phyloP scores from a whole-genome alignment of 2,329 filamentous ascomycete species.

The Alternaria rosae region DNA sequence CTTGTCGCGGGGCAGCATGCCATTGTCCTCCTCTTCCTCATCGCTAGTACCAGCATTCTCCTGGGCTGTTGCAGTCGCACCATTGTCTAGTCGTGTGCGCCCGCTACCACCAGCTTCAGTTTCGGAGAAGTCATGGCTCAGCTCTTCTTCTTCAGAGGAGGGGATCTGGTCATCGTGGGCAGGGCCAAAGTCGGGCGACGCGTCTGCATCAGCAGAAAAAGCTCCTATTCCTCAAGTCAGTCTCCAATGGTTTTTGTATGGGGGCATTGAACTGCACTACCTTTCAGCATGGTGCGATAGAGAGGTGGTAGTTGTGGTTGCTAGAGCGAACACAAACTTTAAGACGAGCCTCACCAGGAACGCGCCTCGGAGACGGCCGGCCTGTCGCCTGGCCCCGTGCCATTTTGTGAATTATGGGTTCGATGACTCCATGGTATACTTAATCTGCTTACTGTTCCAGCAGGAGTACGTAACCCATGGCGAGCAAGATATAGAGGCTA shows the following conservation, averaged over 20 bases:
- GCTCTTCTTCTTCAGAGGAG: conserved; percentile 48
- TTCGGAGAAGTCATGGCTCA: conserved; percentile 42
- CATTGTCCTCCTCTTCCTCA: conserved; percentile 39
- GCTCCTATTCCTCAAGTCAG: conserved; percentile 27
- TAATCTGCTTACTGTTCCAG: background rate
- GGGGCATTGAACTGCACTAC: conserved; percentile 20
- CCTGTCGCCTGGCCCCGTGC: conserved; percentile 20
- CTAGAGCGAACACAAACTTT: conserved; percentile 14
- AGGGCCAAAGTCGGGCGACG: conserved; percentile 44
- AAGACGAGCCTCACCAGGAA: conserved; percentile 13
- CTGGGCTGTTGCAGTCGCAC: conserved; percentile 28
- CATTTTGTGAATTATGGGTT: conserved; percentile 16
- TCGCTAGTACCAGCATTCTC: conserved; percentile 31
- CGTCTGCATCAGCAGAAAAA: conserved; percentile 45
- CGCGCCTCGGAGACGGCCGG: conserved; percentile 22
- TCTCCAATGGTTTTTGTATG: background rate
- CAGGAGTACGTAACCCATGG: background rate
- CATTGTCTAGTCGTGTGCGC: conserved; percentile 24
- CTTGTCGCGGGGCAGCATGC: conserved; percentile 58
- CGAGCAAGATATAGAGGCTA: conserved; percentile 7
- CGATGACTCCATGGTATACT: conserved; percentile 5
- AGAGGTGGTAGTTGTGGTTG: conserved; percentile 21
- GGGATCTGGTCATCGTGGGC: conserved; percentile 44
- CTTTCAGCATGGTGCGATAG: conserved; percentile 39
- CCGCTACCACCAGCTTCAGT: conserved; percentile 25